These are phyloP conservation scores for Penicillium pancosmium DNA, from an alignment of 495 filamentous ascomycete genomes.

Conservation along the genomic window DNA sequence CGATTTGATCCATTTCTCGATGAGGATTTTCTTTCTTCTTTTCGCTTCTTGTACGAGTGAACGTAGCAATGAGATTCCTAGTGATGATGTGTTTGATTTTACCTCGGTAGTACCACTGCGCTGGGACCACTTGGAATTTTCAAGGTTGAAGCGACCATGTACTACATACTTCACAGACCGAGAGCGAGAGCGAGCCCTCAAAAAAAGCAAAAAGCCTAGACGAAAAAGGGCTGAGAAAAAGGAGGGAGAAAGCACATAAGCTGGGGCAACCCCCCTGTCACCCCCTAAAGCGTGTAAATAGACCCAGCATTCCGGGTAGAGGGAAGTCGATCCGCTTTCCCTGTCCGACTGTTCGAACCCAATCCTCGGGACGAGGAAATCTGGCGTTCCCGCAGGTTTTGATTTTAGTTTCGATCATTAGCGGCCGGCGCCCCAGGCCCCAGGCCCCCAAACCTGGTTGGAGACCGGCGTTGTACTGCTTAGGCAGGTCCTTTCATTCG, in stretches of 20 bases:
- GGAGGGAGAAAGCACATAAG: not conserved
- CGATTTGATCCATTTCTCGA: not conserved
- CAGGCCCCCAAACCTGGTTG: constrained; percentile 1
- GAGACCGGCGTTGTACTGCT: constrained; percentile 2
- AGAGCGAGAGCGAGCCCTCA: too few relatives aligned
- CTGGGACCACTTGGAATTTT: not conserved
- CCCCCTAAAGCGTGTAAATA: not conserved
- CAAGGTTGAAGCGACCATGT: too few relatives aligned
- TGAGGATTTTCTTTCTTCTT: not conserved
- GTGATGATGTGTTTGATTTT: too few relatives aligned
- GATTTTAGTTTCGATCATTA: constrained; percentile 18
- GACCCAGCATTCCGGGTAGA: constrained; percentile 4
- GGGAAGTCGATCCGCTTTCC: constrained; percentile 10
- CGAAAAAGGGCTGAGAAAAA: not conserved
- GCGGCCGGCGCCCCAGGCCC: constrained; percentile 4
- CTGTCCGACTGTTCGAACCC: constrained; percentile 8
- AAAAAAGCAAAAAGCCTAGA: not conserved
- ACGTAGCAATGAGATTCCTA: not conserved
- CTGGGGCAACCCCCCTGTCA: constrained; percentile 1
- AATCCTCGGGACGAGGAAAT: constrained; percentile 7
- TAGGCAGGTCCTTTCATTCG: constrained; percentile 3
- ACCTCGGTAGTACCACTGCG: not conserved
- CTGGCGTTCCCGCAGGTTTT: constrained; percentile 1
- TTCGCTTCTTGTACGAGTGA: not conserved
- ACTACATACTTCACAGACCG: too few relatives aligned